A percentile compares a stretch with the other conserved stretches of the same genome.
Evolutionary conservation across 768 basidiomycete genomes (phyloP).

Genomic region (Tephrocybe sp.): DNA sequence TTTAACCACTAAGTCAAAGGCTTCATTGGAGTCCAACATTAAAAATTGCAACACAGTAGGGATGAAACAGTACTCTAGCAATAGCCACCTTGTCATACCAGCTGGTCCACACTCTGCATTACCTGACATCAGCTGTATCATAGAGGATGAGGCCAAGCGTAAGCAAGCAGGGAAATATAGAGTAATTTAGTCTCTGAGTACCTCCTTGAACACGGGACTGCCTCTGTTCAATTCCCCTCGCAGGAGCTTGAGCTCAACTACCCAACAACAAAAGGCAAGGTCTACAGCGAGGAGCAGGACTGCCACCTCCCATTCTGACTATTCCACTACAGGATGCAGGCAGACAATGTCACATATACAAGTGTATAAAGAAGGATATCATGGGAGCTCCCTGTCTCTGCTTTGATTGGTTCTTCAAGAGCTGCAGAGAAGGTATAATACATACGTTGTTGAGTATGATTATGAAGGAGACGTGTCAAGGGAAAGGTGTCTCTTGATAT

Average conservation of each 20-base stretch:
- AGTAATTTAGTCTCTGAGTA: no score
- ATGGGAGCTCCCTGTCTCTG: conserved; percentile 95
- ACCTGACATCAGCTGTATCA: no score
- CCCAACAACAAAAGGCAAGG: conserved; percentile 94
- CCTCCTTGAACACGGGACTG: conserved; percentile 81
- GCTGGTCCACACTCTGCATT: no score
- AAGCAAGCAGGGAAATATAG: conserved; percentile 81
- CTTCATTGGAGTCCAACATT: no score
- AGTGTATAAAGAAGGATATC: conserved; percentile 94
- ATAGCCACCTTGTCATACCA: no score
- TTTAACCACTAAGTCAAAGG: no score
- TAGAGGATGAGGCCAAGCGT: conserved; percentile 88
- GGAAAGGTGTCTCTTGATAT: no score
- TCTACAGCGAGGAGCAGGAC: conserved; percentile 96
- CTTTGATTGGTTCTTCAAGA: conserved; percentile 99
- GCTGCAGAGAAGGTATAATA: conserved; percentile 83
- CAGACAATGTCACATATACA: conserved; percentile 91
- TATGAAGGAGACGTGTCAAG: conserved; percentile 94
- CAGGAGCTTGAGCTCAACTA: conserved; percentile 97
- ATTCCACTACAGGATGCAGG: conserved; percentile 85
- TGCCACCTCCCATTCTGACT: conserved; percentile 90
- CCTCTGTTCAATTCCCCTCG: conserved; percentile 85
- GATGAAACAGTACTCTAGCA: no score
- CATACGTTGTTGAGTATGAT: conserved; percentile 89
- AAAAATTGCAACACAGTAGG: no score